Percentiles rank a stretch among this genome's conserved stretches.
Evolutionary conservation across 805 yeast genomes (phyloP).

Genomic region (Komagataella pastoris): DNA sequence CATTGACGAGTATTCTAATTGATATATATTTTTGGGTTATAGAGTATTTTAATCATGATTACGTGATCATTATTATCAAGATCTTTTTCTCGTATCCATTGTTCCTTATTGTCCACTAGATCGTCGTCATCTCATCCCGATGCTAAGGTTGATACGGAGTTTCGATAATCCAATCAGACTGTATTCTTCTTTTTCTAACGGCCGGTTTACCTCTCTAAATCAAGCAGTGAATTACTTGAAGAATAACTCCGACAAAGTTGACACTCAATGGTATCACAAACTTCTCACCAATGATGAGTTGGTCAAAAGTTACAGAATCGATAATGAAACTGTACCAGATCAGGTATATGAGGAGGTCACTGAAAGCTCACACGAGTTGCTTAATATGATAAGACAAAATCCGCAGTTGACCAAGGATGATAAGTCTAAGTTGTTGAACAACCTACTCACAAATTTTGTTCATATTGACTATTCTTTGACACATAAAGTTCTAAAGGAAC

Average conservation of each 20-base stretch:
- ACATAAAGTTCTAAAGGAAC: background rate
- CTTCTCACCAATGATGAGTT: background rate
- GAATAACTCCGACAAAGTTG: background rate
- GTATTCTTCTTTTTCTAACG: background rate
- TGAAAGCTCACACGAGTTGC: background rate
- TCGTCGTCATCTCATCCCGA: background rate
- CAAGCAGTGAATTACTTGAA: background rate
- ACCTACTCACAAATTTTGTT: background rate
- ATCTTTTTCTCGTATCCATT: background rate
- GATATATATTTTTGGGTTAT: background rate
- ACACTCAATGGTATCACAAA: background rate
- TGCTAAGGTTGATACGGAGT: background rate
- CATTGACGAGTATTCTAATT: slow-evolving; percentile 19
- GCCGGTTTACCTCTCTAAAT: background rate
- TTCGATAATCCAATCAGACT: background rate
- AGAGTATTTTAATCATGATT: background rate
- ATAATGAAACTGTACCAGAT: background rate
- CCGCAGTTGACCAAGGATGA: background rate
- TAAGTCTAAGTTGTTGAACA: background rate
- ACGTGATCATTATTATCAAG: slow-evolving; percentile 3
- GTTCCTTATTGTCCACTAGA: background rate
- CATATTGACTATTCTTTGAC: background rate
- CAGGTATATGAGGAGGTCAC: background rate
- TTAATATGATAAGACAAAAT: background rate
- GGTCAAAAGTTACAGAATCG: background rate